These are phyloP conservation scores for Coelastrella sp. DNA, from an alignment of 139 green algal species.

Conservation along the genomic window DNA sequence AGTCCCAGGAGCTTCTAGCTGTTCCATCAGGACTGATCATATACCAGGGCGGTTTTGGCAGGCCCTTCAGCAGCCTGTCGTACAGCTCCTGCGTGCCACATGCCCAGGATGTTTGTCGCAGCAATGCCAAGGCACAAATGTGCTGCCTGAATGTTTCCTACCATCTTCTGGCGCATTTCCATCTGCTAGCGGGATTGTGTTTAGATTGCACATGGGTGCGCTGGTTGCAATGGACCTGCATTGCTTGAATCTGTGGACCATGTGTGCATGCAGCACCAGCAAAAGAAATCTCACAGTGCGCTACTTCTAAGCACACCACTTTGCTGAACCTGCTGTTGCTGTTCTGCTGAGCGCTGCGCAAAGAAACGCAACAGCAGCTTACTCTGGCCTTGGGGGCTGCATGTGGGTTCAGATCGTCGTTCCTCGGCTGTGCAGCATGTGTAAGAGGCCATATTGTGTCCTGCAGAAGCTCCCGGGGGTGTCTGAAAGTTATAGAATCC, in stretches of 20 bases:
- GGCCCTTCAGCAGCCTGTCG: background rate
- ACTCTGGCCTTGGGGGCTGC: constrained; percentile 22
- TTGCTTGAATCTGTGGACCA: no score
- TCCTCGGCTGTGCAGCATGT: background rate
- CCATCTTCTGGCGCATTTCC: no score
- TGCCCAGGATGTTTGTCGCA: background rate
- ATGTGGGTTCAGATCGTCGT: constrained; percentile 1
- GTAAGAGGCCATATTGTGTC: constrained; percentile 14
- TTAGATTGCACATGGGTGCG: no score
- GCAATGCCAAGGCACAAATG: background rate
- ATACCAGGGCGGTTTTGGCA: constrained; percentile 14
- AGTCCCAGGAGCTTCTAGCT: background rate
- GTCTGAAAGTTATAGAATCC: background rate
- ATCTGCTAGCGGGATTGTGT: no score
- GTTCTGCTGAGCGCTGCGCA: background rate
- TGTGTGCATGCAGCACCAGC: no score
- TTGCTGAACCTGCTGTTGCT: no score
- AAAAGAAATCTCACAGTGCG: no score
- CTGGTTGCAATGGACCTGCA: no score
- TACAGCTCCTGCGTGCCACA: background rate
- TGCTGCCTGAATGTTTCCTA: no score
- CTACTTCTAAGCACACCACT: no score
- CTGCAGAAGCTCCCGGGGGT: background rate
- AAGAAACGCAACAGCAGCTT: background rate
- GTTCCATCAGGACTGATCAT: constrained; percentile 30